Percentiles rank a stretch among this genome's conserved stretches.
phyloP scores from a whole-genome alignment of 441 rosid species.

The Erysimum cheiri region DNA sequence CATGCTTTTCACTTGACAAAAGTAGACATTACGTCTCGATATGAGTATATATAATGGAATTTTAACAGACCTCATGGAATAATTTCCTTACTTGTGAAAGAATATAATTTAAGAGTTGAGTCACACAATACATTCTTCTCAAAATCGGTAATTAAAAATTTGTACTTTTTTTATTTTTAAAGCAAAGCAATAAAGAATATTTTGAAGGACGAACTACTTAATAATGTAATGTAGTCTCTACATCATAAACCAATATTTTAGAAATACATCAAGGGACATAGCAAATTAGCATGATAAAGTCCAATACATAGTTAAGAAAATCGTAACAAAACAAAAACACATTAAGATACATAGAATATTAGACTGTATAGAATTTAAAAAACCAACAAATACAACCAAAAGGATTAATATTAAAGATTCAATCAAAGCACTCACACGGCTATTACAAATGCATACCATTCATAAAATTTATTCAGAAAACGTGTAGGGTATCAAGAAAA shows the following conservation, averaged over 20 bases:
- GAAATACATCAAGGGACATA: background rate
- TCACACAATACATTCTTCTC: slow-evolving; percentile 28
- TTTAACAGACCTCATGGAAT: slow-evolving; percentile 15
- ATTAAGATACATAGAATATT: background rate
- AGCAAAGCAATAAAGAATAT: background rate
- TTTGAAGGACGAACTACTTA: slow-evolving; percentile 16
- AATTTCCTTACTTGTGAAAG: slow-evolving; percentile 30
- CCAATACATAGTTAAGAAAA: background rate
- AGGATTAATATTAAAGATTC: too few species aligned
- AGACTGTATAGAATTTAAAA: too few species aligned
- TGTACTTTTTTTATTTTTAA: background rate
- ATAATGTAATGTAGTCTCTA: slow-evolving; percentile 15
- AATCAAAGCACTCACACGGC: background rate
- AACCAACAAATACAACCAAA: background rate
- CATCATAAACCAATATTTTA: background rate
- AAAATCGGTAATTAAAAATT: background rate
- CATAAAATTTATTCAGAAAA: background rate
- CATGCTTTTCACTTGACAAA: slow-evolving; percentile 36
- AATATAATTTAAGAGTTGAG: slow-evolving; percentile 4
- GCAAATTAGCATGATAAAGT: background rate
- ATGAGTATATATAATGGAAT: slow-evolving; percentile 19
- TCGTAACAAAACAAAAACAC: background rate
- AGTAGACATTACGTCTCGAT: slow-evolving; percentile 36
- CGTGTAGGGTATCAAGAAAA: slow-evolving; percentile 6
- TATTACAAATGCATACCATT: background rate